phyloP scores from a whole-genome alignment of 305 asterid species.

The Ilex paraguariensis region DNA sequence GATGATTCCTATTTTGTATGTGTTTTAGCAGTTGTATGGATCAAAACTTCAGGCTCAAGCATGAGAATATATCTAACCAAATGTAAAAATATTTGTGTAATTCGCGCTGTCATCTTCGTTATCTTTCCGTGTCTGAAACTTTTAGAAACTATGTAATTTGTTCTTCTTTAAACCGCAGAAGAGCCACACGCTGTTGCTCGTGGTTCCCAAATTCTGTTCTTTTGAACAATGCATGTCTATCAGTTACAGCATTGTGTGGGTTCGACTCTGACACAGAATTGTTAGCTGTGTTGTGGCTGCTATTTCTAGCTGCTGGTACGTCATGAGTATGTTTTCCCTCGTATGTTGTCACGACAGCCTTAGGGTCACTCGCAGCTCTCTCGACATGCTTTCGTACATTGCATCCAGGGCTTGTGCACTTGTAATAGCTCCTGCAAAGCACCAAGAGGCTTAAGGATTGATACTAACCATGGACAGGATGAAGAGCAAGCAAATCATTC shows the following conservation, averaged over 20 bases:
- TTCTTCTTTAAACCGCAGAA: slow-evolving; percentile 70
- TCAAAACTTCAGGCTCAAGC: too few species aligned
- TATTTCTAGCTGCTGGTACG: slow-evolving; percentile 67
- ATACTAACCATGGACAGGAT: too few species aligned
- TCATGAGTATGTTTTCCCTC: slow-evolving; percentile 90
- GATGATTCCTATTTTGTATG: too few species aligned
- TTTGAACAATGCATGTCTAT: slow-evolving; percentile 22
- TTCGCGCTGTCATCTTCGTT: slow-evolving; percentile 1
- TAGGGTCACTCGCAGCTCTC: slow-evolving; percentile 74
- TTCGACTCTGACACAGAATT: slow-evolving; percentile 43
- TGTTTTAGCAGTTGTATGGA: too few species aligned
- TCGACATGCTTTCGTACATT: slow-evolving; percentile 85
- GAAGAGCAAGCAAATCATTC: too few species aligned
- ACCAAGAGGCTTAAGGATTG: too few species aligned
- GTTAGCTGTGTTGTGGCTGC: slow-evolving; percentile 51
- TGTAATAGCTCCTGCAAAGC: slow-evolving; percentile 50
- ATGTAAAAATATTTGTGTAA: too few species aligned
- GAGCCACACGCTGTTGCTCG: slow-evolving; percentile 52
- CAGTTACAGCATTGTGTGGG: slow-evolving; percentile 30
- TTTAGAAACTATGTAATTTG: slow-evolving; percentile 33
- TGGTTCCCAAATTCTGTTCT: slow-evolving; percentile 36
- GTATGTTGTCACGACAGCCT: slow-evolving; percentile 84
- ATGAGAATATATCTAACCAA: too few species aligned
- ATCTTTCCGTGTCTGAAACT: background rate
- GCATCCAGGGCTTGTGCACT: slow-evolving; percentile 69